phyloP scores from a whole-genome alignment of 495 filamentous ascomycete genomes.

The Tuber borchii region DNA sequence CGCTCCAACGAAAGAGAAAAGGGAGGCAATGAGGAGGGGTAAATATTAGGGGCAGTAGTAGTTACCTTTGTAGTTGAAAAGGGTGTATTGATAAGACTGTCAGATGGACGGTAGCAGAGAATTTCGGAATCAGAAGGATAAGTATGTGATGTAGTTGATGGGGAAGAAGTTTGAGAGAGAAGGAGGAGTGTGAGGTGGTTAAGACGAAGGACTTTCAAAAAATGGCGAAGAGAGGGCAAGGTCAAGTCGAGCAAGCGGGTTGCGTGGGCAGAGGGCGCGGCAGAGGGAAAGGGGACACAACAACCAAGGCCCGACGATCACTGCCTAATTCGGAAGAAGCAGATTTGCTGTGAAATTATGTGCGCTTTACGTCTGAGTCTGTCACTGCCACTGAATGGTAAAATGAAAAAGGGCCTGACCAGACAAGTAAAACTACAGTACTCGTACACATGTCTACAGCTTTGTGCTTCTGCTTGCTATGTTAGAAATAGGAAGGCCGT shows the following conservation, averaged over 20 bases:
- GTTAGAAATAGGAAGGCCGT: not conserved
- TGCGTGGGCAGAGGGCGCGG: conserved; percentile 30
- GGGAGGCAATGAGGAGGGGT: conserved; percentile 2
- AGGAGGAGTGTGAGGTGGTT: conserved; percentile 40
- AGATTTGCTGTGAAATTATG: conserved; percentile 38
- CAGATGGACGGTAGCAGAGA: conserved; percentile 27
- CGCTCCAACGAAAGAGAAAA: conserved; percentile 18
- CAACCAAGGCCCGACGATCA: conserved; percentile 32
- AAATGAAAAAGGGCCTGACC: not conserved
- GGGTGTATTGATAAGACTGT: conserved; percentile 25
- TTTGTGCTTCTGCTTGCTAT: not conserved
- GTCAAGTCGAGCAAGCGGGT: conserved; percentile 16
- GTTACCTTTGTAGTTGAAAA: conserved; percentile 37
- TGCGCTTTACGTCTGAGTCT: conserved; percentile 28
- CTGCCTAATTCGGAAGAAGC: conserved; percentile 23
- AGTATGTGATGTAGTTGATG: conserved; percentile 44
- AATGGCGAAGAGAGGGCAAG: conserved; percentile 44
- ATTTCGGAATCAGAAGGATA: conserved; percentile 30
- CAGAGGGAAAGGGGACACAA: conserved; percentile 38
- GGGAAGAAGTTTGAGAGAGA: conserved; percentile 37
- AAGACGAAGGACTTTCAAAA: conserved; percentile 41
- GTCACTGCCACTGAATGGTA: not conserved
- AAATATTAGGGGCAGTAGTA: conserved; percentile 29
- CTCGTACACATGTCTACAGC: not conserved
- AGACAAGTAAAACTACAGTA: not conserved